Conservation (phyloP, 1,284 basidiomycete species). For the Fomitopsis pinicola region DNA sequence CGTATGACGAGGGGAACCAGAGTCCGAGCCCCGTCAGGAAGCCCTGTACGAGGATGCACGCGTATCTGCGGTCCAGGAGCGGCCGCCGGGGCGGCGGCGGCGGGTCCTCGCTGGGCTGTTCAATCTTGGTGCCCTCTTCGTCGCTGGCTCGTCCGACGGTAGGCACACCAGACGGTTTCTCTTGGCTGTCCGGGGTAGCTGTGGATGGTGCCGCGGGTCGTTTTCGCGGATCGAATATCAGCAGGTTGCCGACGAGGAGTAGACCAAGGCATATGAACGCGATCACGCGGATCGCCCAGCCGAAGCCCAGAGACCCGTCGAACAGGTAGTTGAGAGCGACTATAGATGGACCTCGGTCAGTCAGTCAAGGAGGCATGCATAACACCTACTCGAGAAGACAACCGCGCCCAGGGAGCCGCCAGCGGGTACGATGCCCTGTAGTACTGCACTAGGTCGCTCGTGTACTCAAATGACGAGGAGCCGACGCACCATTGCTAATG, state of each 20-base stretch:
- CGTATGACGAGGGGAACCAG: constrained; percentile 23
- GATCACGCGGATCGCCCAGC: constrained; percentile 19
- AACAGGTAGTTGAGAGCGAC: constrained; percentile 23
- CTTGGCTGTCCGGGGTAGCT: no score
- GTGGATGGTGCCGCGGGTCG: no score
- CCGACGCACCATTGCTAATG: constrained; percentile 15
- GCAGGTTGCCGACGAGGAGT: constrained; percentile 10
- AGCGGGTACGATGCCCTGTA: constrained; percentile 21
- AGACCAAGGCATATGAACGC: constrained; percentile 9
- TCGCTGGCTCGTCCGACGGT: background rate
- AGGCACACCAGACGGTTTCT: no score
- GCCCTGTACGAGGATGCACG: constrained; percentile 3
- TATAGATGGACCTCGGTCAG: no score
- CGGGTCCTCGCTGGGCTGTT: no score
- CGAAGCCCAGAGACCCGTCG: constrained; percentile 16
- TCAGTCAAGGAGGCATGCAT: no score
- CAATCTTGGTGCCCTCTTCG: no score
- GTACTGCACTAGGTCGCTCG: no score
- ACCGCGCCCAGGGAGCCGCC: constrained; percentile 24
- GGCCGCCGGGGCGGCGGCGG: no score
- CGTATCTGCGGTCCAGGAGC: background rate
- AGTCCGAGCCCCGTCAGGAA: constrained; percentile 21
- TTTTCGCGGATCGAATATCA: constrained; percentile 5
- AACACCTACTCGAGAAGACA: constrained; percentile 22
- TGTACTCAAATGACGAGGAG: no score